Conservation (phyloP, 2,329 filamentous ascomycete species). For the Claviceps sp. region DNA sequence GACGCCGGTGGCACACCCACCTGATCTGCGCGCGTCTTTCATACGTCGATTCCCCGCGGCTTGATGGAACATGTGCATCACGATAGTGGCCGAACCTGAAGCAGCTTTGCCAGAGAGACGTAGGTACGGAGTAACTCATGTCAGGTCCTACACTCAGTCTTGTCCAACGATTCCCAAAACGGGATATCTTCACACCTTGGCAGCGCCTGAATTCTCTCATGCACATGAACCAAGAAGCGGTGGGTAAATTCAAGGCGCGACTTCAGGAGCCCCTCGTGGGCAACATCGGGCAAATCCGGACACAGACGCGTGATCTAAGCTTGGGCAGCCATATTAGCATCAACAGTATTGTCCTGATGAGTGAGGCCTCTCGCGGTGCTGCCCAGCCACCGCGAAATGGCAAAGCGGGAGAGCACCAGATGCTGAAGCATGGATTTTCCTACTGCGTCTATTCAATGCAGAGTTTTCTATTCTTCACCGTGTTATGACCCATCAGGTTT, state of each 20-base stretch:
- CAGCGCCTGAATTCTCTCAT: neutral
- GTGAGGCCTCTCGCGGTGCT: neutral
- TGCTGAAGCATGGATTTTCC: neutral
- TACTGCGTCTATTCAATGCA: neutral
- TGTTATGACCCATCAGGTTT: neutral
- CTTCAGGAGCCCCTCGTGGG: constrained; percentile 1
- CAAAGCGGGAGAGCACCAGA: neutral
- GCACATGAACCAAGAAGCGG: neutral
- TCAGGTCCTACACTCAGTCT: neutral
- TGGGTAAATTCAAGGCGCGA: constrained; percentile 1
- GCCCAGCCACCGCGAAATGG: neutral
- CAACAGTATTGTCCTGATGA: neutral
- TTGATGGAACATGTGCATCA: constrained; percentile 1
- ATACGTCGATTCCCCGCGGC: constrained; percentile 1
- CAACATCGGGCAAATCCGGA: constrained; percentile 1
- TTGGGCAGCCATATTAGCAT: constrained; percentile 3
- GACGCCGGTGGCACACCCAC: neutral
- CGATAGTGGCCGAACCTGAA: neutral
- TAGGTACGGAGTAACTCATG: neutral
- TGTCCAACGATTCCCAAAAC: too few species aligned
- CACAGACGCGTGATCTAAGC: neutral
- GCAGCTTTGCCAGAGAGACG: neutral
- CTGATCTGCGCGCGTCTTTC: constrained; percentile 4
- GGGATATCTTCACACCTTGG: neutral
- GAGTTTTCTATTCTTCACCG: neutral